These are phyloP conservation scores for Tremellales sp. DNA, from an alignment of 1,284 basidiomycete genomes.

Conservation along the genomic window DNA sequence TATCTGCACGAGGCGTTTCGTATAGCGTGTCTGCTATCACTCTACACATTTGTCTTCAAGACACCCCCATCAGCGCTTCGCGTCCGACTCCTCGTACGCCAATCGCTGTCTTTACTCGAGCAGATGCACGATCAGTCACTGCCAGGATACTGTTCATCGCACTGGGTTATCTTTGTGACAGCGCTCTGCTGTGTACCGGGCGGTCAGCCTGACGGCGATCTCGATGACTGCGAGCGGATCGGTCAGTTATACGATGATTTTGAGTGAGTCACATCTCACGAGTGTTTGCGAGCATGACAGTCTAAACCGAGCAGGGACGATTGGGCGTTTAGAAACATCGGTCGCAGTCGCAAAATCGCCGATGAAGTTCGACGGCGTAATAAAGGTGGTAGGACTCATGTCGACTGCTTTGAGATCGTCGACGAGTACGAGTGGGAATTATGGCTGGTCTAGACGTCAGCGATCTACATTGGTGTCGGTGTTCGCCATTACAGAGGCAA, in stretches of 20 bases:
- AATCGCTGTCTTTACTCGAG: conserved; percentile 31
- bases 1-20: conserved; percentile 39
- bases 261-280: conserved; percentile 23
- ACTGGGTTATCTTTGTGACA: conserved; percentile 35
- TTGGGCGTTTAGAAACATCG: conserved; percentile 30
- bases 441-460: conserved; percentile 14
- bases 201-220: too few species aligned
- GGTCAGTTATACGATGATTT: conserved; percentile 30
- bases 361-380: conserved; percentile 32
- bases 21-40: conserved; percentile 26
- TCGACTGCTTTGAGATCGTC: conserved; percentile 36
- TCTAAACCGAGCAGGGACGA: conserved; percentile 16
- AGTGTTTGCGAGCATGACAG: conserved; percentile 6
- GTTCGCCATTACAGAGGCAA: too few species aligned
- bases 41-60: conserved; percentile 25
- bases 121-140: conserved; percentile 30
- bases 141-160: conserved; percentile 30
- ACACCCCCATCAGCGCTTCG: conserved; percentile 26
- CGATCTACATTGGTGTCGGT: too few species aligned
- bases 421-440: conserved; percentile 36
- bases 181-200: conserved; percentile 24
- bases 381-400: conserved; percentile 16
- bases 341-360: conserved; percentile 28
- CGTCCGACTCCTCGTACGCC: conserved; percentile 29
- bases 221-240: conserved; percentile 23